These are phyloP conservation scores for Aulographum hederae DNA, from an alignment of 2,329 filamentous ascomycete genomes.

Conservation along the genomic window DNA sequence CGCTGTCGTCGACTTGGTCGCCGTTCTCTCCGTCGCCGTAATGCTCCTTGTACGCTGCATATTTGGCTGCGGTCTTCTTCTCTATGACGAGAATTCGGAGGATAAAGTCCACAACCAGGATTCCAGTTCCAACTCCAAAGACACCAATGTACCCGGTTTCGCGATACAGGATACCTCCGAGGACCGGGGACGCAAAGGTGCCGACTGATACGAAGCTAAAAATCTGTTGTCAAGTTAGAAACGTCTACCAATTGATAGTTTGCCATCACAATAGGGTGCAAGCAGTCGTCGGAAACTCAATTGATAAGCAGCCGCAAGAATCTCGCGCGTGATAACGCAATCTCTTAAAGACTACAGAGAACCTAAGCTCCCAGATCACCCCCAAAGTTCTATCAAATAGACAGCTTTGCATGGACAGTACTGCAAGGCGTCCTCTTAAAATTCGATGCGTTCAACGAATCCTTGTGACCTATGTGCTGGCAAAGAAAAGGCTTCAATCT, in stretches of 20 bases:
- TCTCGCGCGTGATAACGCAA: no score
- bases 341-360: no score
- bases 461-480: no score
- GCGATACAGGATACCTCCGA: constrained; percentile 42
- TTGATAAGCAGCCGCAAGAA: no score
- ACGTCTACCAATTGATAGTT: neutral
- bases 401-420: no score
- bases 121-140: constrained; percentile 34
- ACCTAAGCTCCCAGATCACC: no score
- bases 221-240: constrained; percentile 17
- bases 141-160: constrained; percentile 39
- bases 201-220: constrained; percentile 42
- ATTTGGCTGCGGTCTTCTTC: constrained; percentile 36
- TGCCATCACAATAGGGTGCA: no score
- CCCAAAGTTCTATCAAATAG: no score
- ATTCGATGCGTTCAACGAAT: no score
- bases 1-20: constrained; percentile 6
- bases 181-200: constrained; percentile 35
- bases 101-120: constrained; percentile 39
- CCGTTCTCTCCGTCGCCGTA: constrained; percentile 8
- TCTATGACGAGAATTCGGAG: constrained; percentile 45
- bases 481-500: neutral
- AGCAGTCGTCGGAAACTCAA: no score
- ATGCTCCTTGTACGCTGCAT: constrained; percentile 14
- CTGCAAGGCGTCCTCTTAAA: no score